Percentiles rank a stretch among this genome's conserved stretches.
phyloP scores from a whole-genome alignment of 768 basidiomycete genomes.

The Suillus placidus region DNA sequence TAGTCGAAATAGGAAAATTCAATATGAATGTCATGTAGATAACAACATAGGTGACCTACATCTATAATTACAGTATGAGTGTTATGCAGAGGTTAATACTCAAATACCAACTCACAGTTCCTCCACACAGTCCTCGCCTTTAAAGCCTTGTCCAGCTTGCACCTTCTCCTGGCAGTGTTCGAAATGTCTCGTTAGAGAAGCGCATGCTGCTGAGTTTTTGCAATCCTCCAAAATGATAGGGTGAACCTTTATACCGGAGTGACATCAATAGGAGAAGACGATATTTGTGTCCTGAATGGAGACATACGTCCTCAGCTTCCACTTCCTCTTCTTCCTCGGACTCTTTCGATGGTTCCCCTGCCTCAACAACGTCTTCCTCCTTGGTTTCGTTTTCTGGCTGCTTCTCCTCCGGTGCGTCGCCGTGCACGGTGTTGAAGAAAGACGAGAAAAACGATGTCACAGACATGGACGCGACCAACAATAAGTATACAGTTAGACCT shows the following conservation, averaged over 20 bases:
- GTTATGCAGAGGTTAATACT: not conserved
- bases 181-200: conserved; percentile 76
- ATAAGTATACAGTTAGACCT: conserved; percentile 10
- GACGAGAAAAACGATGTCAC: conserved; percentile 50
- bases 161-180: conserved; percentile 91
- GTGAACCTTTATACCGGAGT: conserved; percentile 48
- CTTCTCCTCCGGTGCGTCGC: conserved; percentile 39
- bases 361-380: conserved; percentile 26
- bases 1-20: conserved; percentile 26
- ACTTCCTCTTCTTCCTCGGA: conserved; percentile 43
- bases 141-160: conserved; percentile 76
- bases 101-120: conserved; percentile 67
- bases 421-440: conserved; percentile 42
- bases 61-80: conserved; percentile 16
- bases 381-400: conserved; percentile 20
- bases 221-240: conserved; percentile 79
- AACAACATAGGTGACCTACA: conserved; percentile 23
- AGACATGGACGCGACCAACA: conserved; percentile 36
- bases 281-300: not conserved
- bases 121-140: conserved; percentile 91
- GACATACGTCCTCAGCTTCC: conserved; percentile 49
- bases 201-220: conserved; percentile 65
- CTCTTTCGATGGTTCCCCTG: conserved; percentile 22
- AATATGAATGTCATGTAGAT: conserved; percentile 11
- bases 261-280: not conserved